Conservation (phyloP, 345 rosid genomes). For the Lagerstroemia speciosa region DNA sequence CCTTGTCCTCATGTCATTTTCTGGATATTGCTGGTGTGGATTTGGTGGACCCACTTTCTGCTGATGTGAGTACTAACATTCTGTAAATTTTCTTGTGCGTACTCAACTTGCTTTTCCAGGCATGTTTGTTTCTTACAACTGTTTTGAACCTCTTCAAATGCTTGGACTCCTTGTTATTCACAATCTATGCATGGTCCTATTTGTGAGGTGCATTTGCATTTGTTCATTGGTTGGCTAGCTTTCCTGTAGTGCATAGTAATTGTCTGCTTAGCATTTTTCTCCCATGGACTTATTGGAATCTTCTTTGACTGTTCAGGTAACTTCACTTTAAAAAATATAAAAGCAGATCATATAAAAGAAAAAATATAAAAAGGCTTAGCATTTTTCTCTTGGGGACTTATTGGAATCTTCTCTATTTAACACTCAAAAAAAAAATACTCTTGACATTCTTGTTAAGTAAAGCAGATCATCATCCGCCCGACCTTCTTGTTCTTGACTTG, state of each 20-base stretch:
- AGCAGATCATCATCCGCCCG: background rate
- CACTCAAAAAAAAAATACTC: too few relatives aligned
- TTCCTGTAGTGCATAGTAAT: background rate
- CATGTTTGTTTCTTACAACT: background rate
- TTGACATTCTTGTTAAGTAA: background rate
- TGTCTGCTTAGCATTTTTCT: background rate
- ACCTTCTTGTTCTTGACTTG: background rate
- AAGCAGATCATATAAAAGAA: too few relatives aligned
- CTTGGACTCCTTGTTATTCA: background rate
- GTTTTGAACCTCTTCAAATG: background rate
- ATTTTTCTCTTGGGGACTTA: too few relatives aligned
- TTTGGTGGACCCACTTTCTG: constrained; percentile 90
- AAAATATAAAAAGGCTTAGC: too few relatives aligned
- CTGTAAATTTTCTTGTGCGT: constrained; percentile 2
- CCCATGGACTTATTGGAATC: background rate
- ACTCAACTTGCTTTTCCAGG: constrained; percentile 1
- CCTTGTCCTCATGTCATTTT: constrained; percentile 89
- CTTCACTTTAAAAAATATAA: background rate
- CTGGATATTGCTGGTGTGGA: constrained; percentile 89
- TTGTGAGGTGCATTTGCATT: background rate
- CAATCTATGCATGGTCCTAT: background rate
- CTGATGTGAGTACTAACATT: constrained; percentile 58
- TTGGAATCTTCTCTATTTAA: too few relatives aligned
- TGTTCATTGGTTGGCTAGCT: background rate
- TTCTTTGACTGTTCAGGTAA: background rate